Evolutionary conservation across 2,329 filamentous ascomycete species (phyloP).

Genomic region (Ascosphaera aggregata): DNA sequence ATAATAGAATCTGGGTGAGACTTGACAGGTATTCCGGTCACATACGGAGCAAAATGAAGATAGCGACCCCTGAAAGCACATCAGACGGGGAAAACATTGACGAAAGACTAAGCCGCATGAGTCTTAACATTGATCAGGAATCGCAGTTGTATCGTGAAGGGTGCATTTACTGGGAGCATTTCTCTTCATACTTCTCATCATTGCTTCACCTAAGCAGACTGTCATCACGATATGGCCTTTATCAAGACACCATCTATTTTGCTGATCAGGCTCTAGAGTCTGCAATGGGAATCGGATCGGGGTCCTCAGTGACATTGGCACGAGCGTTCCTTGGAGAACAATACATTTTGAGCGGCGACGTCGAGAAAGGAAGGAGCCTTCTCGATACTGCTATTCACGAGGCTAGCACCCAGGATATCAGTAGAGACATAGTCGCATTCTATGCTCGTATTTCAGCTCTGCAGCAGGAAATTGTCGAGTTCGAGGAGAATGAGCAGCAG

Average conservation of each 20-base stretch:
- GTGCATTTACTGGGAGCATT: conserved; percentile 57
- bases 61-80: conserved; percentile 8
- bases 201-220: conserved; percentile 52
- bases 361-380: conserved; percentile 29
- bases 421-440: conserved; percentile 28
- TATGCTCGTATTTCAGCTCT: conserved; percentile 22
- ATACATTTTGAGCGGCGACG: conserved; percentile 25
- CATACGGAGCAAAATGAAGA: conserved; percentile 12
- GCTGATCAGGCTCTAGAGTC: conserved; percentile 64
- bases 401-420: conserved; percentile 26
- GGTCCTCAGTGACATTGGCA: conserved; percentile 26
- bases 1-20: conserved; percentile 27
- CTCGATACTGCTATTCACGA: conserved; percentile 33
- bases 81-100: neutral
- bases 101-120: neutral
- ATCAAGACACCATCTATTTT: conserved; percentile 72
- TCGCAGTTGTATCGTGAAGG: conserved; percentile 27
- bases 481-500: conserved; percentile 5
- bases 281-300: conserved; percentile 41
- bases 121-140: conserved; percentile 3
- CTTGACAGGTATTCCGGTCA: conserved; percentile 22
- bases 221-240: conserved; percentile 66
- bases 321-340: conserved; percentile 24
- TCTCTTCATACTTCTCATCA: conserved; percentile 47
- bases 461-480: conserved; percentile 10